A percentile compares a stretch with the other conserved stretches of the same genome.
These are phyloP conservation scores for Clonostachys rosea DNA, from an alignment of 2,329 filamentous ascomycete species.

Conservation along the genomic window DNA sequence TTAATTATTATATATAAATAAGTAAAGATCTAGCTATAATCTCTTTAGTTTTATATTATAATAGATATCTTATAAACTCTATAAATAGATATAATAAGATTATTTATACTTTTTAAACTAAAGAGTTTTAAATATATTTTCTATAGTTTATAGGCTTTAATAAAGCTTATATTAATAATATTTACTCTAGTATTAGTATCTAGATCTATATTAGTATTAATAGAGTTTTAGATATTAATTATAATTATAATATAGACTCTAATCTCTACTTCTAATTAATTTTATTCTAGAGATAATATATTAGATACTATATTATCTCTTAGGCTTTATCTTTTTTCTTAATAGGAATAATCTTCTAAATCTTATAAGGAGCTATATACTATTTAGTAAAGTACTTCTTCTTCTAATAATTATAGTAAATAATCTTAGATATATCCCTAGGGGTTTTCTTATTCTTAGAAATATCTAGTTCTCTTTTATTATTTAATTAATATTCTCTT, in stretches of 20 bases:
- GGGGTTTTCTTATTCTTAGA: too few species aligned
- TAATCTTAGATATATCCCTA: too few species aligned
- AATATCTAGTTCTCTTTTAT: too few species aligned
- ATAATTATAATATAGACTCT: constrained; percentile 22
- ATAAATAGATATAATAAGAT: constrained; percentile 3
- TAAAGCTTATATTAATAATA: constrained; percentile 17
- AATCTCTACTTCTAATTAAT: constrained; percentile 13
- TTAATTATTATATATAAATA: constrained; percentile 3
- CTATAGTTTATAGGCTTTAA: not conserved
- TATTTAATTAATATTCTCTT: too few species aligned
- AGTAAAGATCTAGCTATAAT: constrained; percentile 1
- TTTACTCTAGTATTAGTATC: constrained; percentile 17
- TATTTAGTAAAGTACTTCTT: constrained; percentile 14
- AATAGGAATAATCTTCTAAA: constrained; percentile 1
- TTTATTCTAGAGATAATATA: not conserved
- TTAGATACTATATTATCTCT: constrained; percentile 22
- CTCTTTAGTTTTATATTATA: constrained; percentile 1
- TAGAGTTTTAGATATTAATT: constrained; percentile 20
- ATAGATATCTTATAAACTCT: not conserved
- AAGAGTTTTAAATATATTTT: constrained; percentile 2
- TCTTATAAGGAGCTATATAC: constrained; percentile 13
- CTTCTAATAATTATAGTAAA: too few species aligned
- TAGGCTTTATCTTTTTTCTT: constrained; percentile 21
- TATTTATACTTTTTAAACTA: constrained; percentile 1
- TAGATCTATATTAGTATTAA: constrained; percentile 9